Percentiles rank a stretch among this genome's conserved stretches.
Conservation (phyloP, 768 basidiomycete species). For the Lactifluus volemus region DNA sequence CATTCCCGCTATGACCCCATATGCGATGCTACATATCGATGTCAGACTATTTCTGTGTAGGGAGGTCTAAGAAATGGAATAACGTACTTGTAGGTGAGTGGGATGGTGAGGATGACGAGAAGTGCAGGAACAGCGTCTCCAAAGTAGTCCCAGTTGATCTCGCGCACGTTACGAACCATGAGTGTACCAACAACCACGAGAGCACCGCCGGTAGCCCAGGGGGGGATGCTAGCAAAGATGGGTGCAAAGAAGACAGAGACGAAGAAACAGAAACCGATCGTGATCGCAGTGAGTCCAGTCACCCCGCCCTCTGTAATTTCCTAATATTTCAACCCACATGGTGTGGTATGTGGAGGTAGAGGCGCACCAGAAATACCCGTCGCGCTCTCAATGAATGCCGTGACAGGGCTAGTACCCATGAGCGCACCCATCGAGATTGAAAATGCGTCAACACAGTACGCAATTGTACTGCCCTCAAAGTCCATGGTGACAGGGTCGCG, state of each 20-base stretch:
- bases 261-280: constrained; percentile 68
- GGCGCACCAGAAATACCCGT: constrained; percentile 61
- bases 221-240: constrained; percentile 78
- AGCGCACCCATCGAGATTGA: constrained; percentile 75
- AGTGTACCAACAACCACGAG: constrained; percentile 80
- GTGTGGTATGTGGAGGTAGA: too few relatives aligned
- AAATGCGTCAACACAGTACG: constrained; percentile 79
- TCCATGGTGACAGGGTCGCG: constrained; percentile 78
- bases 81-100: constrained; percentile 64
- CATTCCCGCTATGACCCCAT: constrained; percentile 80
- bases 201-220: constrained; percentile 84
- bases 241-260: constrained; percentile 83
- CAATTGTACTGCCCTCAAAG: constrained; percentile 75
- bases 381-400: constrained; percentile 75
- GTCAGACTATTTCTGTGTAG: constrained; percentile 3
- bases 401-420: constrained; percentile 73
- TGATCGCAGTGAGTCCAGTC: constrained; percentile 75
- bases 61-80: constrained; percentile 1
- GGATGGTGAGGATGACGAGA: constrained; percentile 72
- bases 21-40: constrained; percentile 57
- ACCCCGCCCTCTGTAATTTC: constrained; percentile 64
- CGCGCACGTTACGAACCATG: constrained; percentile 77
- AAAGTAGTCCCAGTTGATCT: constrained; percentile 85
- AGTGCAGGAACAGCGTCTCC: constrained; percentile 86
- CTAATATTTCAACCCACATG: constrained; percentile 7